Evolutionary conservation across 177 flowering plant species (phyloP).

Genomic region (Vitis hybrid): DNA sequence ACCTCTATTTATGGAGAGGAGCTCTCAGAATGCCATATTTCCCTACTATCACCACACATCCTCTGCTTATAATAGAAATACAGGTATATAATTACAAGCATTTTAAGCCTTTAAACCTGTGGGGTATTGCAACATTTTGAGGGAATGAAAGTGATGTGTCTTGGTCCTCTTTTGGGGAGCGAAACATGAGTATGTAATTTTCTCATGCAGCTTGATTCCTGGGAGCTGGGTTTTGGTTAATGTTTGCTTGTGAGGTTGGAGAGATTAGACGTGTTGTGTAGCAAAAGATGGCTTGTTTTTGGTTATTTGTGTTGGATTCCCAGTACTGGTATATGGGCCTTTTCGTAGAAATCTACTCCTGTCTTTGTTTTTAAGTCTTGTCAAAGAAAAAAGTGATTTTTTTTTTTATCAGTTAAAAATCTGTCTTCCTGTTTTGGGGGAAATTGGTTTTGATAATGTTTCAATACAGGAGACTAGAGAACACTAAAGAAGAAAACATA

Average conservation of each 20-base stretch:
- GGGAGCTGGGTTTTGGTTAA: conserved; percentile 7
- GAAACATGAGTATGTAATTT: conserved; percentile 1
- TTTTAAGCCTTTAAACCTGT: not conserved
- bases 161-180: not conserved
- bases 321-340: conserved; percentile 31
- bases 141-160: conserved; percentile 3
- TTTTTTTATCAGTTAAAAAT: not conserved
- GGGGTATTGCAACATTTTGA: not conserved
- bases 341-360: conserved; percentile 26
- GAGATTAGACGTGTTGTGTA: conserved; percentile 13
- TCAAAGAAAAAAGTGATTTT: conserved; percentile 23
- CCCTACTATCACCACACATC: conserved; percentile 34
- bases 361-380: conserved; percentile 34
- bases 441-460: conserved; percentile 6
- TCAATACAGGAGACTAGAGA: conserved; percentile 1
- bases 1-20: conserved; percentile 18
- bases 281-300: conserved; percentile 18
- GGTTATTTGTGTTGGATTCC: conserved; percentile 12
- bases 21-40: conserved; percentile 21
- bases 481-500: conserved; percentile 5
- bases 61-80: conserved; percentile 33
- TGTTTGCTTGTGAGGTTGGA: conserved; percentile 7
- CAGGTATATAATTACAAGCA: conserved; percentile 39
- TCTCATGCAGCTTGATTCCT: conserved; percentile 13
- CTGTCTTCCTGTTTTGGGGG: conserved; percentile 18